Evolutionary conservation across 2,329 filamentous ascomycete genomes (phyloP).

Genomic region (Fusarium albosuccineum): DNA sequence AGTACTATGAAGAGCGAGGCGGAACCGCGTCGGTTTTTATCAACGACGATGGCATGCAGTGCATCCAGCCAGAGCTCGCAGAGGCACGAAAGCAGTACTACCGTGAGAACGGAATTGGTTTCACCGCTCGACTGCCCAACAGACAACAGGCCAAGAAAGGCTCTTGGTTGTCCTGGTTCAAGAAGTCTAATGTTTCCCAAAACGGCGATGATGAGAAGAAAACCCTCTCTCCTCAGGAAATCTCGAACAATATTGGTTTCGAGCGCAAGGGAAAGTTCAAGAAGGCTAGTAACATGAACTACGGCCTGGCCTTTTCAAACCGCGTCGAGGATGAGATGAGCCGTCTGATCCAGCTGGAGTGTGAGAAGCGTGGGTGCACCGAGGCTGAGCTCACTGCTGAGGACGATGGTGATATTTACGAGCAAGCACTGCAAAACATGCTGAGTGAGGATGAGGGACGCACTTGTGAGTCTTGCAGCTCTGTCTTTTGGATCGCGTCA

Average conservation of each 20-base stretch:
- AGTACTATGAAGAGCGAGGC: conserved; percentile 71
- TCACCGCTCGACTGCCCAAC: conserved; percentile 65
- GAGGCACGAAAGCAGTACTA: conserved; percentile 66
- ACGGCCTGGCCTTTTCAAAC: conserved; percentile 67
- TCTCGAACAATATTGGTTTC: conserved; percentile 61
- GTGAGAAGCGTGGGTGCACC: conserved; percentile 30
- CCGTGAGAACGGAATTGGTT: conserved; percentile 69
- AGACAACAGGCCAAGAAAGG: conserved; percentile 44
- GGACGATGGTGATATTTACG: conserved; percentile 60
- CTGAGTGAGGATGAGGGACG: conserved; percentile 62
- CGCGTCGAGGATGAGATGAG: conserved; percentile 66
- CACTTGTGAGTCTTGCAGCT: conserved; percentile 51
- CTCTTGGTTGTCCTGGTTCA: conserved; percentile 55
- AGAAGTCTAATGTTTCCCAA: neutral
- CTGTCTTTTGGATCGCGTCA: fast-evolving
- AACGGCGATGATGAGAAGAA: neutral
- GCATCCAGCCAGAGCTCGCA: conserved; percentile 64
- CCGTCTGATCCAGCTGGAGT: conserved; percentile 37
- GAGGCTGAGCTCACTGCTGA: conserved; percentile 60
- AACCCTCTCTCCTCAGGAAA: conserved; percentile 34
- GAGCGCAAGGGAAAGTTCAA: conserved; percentile 73
- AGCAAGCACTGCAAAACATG: conserved; percentile 58
- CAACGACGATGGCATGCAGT: conserved; percentile 77
- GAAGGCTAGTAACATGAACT: conserved; percentile 78
- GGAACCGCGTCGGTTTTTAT: conserved; percentile 76